phyloP scores from a whole-genome alignment of 176 grass and related monocot species.

The Eremochloa ophiuroides region DNA sequence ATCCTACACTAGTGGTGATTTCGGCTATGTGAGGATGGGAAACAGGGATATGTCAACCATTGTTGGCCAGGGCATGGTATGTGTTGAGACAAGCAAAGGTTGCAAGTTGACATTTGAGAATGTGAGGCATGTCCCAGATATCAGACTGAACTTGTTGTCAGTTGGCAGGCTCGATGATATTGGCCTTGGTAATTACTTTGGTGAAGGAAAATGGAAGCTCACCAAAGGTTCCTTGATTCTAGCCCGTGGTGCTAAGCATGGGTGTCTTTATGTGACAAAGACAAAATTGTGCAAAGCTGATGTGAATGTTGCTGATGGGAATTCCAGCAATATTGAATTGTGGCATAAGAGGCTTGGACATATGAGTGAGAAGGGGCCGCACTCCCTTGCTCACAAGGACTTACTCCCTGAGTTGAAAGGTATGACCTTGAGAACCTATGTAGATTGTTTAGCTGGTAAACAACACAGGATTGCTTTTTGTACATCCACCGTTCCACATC shows the following conservation, averaged over 20 bases:
- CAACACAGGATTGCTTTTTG: slow-evolving; percentile 18
- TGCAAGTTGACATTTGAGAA: background rate
- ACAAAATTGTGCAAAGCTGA: background rate
- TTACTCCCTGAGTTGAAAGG: background rate
- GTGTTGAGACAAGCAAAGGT: too few relatives aligned
- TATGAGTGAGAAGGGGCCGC: background rate
- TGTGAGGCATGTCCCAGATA: background rate
- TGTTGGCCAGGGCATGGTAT: too few relatives aligned
- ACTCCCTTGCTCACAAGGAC: background rate
- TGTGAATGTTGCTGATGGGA: background rate
- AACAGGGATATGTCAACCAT: too few relatives aligned
- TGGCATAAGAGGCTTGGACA: background rate
- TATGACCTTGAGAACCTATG: background rate
- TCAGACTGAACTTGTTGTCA: background rate
- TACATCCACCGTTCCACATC: background rate
- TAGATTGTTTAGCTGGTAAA: background rate
- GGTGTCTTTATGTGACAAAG: too few relatives aligned
- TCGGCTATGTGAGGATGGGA: too few relatives aligned
- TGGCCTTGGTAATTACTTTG: background rate
- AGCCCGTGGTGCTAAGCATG: background rate
- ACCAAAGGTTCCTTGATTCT: background rate
- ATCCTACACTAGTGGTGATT: background rate
- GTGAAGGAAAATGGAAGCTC: background rate
- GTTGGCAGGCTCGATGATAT: background rate
- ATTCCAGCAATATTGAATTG: too few relatives aligned